Evolutionary conservation across 441 rosid species (phyloP).

Genomic region (Macaranga tanarius): DNA sequence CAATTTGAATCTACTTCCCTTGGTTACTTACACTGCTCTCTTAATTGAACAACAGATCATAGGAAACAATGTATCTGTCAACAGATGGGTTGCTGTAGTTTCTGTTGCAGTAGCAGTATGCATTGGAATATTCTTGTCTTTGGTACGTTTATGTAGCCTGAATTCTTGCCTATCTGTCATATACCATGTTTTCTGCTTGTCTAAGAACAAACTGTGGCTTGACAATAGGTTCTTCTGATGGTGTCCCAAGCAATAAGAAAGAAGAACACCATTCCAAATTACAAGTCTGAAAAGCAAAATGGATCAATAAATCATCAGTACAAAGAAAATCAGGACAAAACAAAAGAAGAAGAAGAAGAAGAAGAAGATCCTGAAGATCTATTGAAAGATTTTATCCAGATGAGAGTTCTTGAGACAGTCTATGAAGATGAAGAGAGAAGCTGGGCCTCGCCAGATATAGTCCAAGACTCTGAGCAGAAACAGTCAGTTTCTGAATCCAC

Average conservation of each 20-base stretch:
- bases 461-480: conserved; percentile 18
- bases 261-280: conserved; percentile 1
- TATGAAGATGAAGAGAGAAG: conserved; percentile 32
- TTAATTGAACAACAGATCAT: conserved; percentile 27
- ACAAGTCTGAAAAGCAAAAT: conserved; percentile 16
- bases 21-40: background rate
- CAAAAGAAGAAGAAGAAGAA: background rate
- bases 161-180: too few species aligned
- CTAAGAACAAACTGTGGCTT: too few species aligned
- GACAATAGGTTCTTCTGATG: conserved; percentile 16
- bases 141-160: too few species aligned
- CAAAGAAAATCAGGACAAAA: conserved; percentile 17
- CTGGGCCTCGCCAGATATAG: conserved; percentile 18
- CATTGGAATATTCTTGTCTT: too few species aligned
- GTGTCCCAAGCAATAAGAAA: conserved; percentile 27
- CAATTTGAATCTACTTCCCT: background rate
- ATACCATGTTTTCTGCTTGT: too few species aligned
- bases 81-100: too few species aligned
- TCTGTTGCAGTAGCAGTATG: too few species aligned
- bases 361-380: conserved; percentile 23
- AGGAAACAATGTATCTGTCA: conserved; percentile 8
- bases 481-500: conserved; percentile 7
- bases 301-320: background rate
- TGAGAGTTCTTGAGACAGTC: conserved; percentile 31
- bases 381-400: conserved; percentile 33